Evolutionary conservation across 164 flowering plant genomes (phyloP), one percentile per base, ranked within the genome.

Genomic region (Santalum album): DNA sequence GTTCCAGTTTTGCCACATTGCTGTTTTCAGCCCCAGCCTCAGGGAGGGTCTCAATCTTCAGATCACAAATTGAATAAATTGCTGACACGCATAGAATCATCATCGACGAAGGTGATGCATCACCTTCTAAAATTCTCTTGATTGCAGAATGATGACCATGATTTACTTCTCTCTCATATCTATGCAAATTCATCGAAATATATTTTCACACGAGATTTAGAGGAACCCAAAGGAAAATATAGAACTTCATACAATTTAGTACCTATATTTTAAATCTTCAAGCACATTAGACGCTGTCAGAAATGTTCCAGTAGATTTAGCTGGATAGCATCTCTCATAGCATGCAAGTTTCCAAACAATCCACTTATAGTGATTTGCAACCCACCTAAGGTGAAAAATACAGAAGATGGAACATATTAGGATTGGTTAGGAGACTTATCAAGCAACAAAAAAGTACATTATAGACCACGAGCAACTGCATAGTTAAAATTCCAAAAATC

Each of bases 111-210:
- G 96, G 79, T 18, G 78, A 73, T 51, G 81, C 81, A 75, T 82
- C 95, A 38, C 99, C 97, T 66, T 84, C 97, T 48, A 87, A 73
- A 55, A 94, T 81, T 75, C 78, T 77, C 69, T 82, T 94, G 49
- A 90, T 74, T 57, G 95, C 84, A 59, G 99, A 94, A 34, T 87
- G 75, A 53, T 86, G 96, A 42, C 95, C 90, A 74, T 78, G 80
- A 74, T 94, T 90, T 54, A 84, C 86, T 81, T 94, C 99, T 72
- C 86, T 83, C 62, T 94, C 99, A 65, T 90, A 94, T 70, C 99
- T 94, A 49, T 51, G 40, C 32, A 69, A 65, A 52, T 7, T 50
- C 25, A 66, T 36, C 36, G 54, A 24, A 39, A 55, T n/a, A 16
- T 47, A 5, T 44, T 26, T 12, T 57, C 23, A 40, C 12, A 25